Evolutionary conservation across 148 eudicot genomes (phyloP).

Genomic region (Dysphania ambrosioides): DNA sequence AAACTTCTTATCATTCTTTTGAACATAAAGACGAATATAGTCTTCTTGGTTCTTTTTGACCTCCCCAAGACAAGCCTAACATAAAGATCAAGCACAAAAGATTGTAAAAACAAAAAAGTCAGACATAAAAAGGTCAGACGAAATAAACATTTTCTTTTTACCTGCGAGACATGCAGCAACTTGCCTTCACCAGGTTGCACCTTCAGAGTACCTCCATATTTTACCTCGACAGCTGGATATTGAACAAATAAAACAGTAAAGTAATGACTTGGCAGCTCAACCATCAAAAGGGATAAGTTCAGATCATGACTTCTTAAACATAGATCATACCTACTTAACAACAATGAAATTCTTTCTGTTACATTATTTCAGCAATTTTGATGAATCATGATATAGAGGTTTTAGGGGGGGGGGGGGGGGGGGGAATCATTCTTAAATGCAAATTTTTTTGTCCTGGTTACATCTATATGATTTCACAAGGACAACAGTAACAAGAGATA

Average conservation of each 20-base stretch:
- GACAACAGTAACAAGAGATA: neutral
- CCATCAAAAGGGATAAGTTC: neutral
- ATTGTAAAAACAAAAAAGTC: neutral
- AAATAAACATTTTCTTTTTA: constrained; percentile 12
- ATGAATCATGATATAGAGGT: neutral
- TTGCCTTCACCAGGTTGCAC: constrained; percentile 46
- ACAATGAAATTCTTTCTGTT: neutral
- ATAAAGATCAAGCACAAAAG: constrained; percentile 3
- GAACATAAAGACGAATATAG: constrained; percentile 46
- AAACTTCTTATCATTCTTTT: constrained; percentile 46
- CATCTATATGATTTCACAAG: neutral
- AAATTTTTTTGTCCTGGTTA: neutral
- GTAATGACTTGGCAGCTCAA: neutral
- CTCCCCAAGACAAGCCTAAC: constrained; percentile 71
- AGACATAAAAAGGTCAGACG: neutral
- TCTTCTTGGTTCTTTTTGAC: constrained; percentile 50
- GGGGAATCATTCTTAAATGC: neutral
- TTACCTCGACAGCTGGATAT: constrained; percentile 55
- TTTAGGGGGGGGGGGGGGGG: neutral
- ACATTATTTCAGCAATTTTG: neutral
- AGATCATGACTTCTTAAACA: neutral
- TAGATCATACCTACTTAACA: neutral
- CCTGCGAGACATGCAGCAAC: constrained; percentile 76
- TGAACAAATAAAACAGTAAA: neutral
- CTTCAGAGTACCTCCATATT: constrained; percentile 46